These are phyloP conservation scores for Discostella pseudostelligera DNA, from an alignment of 108 stramenopile species.

Conservation along the genomic window DNA sequence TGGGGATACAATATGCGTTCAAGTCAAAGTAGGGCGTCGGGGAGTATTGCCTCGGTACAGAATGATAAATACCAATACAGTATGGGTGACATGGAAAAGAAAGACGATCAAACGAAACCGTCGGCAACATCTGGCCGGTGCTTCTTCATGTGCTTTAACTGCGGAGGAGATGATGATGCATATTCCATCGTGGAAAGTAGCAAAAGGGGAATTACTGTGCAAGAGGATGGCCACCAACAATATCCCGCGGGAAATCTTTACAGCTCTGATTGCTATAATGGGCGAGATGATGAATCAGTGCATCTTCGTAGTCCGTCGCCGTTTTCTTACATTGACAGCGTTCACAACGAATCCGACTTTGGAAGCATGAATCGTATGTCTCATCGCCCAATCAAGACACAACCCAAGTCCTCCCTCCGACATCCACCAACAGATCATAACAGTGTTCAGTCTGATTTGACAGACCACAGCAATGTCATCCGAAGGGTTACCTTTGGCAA, in stretches of 20 bases:
- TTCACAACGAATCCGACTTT: slow-evolving; percentile 4
- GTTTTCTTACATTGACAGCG: neutral
- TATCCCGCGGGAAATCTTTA: no score
- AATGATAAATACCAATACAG: neutral
- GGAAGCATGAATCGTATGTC: neutral
- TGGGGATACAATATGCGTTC: no score
- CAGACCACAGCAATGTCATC: slow-evolving; percentile 2
- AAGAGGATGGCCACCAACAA: neutral
- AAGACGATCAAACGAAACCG: neutral
- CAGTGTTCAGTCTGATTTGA: slow-evolving; percentile 9
- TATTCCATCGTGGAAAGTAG: slow-evolving; percentile 5
- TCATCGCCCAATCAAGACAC: neutral
- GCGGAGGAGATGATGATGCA: slow-evolving; percentile 2
- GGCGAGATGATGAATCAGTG: no score
- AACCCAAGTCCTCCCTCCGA: slow-evolving; percentile 5
- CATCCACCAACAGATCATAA: slow-evolving; percentile 1
- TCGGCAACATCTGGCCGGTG: neutral
- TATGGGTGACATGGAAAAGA: neutral
- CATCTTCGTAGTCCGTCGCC: slow-evolving; percentile 1
- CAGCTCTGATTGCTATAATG: no score
- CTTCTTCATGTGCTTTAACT: slow-evolving; percentile 1
- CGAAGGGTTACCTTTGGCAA: slow-evolving; percentile 4
- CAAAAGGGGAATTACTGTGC: slow-evolving; percentile 1
- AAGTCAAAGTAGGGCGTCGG: neutral
- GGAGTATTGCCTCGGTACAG: neutral